Evolutionary conservation across 768 basidiomycete species (phyloP).

Genomic region (Sarcomyxa edulis): DNA sequence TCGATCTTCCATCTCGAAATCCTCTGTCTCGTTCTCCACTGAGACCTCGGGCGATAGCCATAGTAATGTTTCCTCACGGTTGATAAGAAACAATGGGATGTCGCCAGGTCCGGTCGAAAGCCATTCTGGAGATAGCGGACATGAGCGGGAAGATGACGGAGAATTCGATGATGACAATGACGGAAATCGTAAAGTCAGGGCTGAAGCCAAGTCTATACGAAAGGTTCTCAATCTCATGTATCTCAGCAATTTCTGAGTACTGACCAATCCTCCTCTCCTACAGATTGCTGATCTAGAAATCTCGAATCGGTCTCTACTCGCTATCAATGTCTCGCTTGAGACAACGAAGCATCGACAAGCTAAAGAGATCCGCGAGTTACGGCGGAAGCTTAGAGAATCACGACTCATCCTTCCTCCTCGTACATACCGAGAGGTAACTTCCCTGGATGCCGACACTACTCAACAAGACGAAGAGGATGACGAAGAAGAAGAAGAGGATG

Average conservation of each 20-base stretch:
- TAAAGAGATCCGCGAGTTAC: constrained; percentile 80
- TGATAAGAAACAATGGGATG: constrained; percentile 15
- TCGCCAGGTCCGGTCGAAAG: constrained; percentile 10
- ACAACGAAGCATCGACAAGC: constrained; percentile 74
- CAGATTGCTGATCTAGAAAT: constrained; percentile 93
- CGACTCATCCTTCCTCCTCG: constrained; percentile 72
- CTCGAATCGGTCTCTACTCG: constrained; percentile 78
- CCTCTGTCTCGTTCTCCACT: constrained; percentile 37
- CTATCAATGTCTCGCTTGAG: constrained; percentile 82
- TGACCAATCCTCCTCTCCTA: background rate
- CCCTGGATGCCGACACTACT: constrained; percentile 37
- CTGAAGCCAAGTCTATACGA: constrained; percentile 79
- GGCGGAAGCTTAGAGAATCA: constrained; percentile 77
- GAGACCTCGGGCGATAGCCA: constrained; percentile 28
- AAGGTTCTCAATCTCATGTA: constrained; percentile 45
- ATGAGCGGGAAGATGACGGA: constrained; percentile 25
- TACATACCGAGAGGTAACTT: constrained; percentile 50
- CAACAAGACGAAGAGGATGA: constrained; percentile 42
- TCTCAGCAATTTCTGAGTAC: constrained; percentile 5
- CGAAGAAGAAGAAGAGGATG: constrained; percentile 40
- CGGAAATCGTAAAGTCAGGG: constrained; percentile 52
- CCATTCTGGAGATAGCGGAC: constrained; percentile 22
- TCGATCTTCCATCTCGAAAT: constrained; percentile 58
- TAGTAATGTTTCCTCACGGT: constrained; percentile 19
- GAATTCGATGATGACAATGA: constrained; percentile 19